Conservation (phyloP, 495 filamentous ascomycete species). For the Letharia lupina region DNA sequence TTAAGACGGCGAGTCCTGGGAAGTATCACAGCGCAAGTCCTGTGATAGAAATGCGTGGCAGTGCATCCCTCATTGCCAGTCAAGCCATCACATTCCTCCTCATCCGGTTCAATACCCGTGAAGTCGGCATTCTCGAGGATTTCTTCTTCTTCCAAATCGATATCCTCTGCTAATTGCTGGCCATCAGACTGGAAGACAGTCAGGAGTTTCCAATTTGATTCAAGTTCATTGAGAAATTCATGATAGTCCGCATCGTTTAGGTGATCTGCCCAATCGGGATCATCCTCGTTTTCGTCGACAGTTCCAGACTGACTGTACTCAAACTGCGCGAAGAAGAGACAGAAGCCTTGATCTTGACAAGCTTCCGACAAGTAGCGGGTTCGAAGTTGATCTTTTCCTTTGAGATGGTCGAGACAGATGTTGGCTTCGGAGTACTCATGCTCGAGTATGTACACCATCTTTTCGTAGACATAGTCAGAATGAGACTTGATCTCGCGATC, state of each 20-base stretch:
- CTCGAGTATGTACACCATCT: constrained; percentile 36
- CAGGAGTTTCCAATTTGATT: not conserved
- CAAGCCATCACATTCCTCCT: constrained; percentile 33
- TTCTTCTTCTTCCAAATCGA: constrained; percentile 7
- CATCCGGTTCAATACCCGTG: constrained; percentile 26
- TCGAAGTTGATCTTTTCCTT: constrained; percentile 32
- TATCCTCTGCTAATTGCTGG: not conserved
- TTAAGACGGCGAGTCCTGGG: not conserved
- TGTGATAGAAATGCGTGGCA: constrained; percentile 32
- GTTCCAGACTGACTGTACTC: constrained; percentile 5
- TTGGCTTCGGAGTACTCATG: constrained; percentile 42
- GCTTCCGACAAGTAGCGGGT: constrained; percentile 28
- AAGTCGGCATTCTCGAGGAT: constrained; percentile 18
- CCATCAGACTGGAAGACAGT: constrained; percentile 11
- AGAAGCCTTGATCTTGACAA: constrained; percentile 20
- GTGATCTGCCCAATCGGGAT: constrained; percentile 1
- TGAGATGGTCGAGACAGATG: constrained; percentile 33
- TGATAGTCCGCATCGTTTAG: not conserved
- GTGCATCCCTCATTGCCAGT: constrained; percentile 32
- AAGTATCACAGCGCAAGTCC: constrained; percentile 16
- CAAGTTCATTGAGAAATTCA: not conserved
- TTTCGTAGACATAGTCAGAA: not conserved
- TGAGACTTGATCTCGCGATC: not conserved
- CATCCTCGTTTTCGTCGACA: constrained; percentile 3
- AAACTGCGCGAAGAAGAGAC: constrained; percentile 15